These are phyloP conservation scores for Aspergillus japonicus DNA, from an alignment of 2,329 filamentous ascomycete species.

Conservation along the genomic window DNA sequence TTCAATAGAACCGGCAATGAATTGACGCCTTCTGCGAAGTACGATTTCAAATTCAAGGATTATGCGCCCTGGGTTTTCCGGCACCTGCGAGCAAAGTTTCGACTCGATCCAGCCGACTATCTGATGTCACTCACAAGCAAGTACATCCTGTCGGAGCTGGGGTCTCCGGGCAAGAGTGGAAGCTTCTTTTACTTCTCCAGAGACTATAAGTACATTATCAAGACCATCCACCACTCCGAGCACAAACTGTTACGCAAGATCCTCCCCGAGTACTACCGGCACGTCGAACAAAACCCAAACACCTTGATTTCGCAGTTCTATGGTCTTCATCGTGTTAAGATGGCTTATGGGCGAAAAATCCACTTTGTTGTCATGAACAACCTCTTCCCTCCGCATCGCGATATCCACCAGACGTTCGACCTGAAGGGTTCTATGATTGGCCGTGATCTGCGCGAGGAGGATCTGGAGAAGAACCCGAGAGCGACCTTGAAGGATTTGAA, in stretches of 20 bases:
- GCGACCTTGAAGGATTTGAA: slow-evolving; percentile 96
- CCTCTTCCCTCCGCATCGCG: slow-evolving; percentile 91
- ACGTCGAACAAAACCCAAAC: slow-evolving; percentile 91
- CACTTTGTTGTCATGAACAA: slow-evolving; percentile 99
- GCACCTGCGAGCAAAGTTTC: slow-evolving; percentile 81
- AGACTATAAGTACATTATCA: slow-evolving; percentile 99
- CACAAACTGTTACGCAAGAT: slow-evolving; percentile 51
- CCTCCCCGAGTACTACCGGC: slow-evolving; percentile 85
- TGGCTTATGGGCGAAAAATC: slow-evolving; percentile 96
- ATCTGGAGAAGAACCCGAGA: slow-evolving; percentile 81
- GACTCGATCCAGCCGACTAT: slow-evolving; percentile 93
- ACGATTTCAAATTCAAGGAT: slow-evolving; percentile 99
- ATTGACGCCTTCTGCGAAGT: slow-evolving; percentile 94
- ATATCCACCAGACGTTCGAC: slow-evolving; percentile 97
- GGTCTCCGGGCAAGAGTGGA: slow-evolving; percentile 95
- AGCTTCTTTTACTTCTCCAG: slow-evolving; percentile 99
- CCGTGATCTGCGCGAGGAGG: slow-evolving; percentile 84
- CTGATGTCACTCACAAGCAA: slow-evolving; percentile 97
- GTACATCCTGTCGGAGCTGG: slow-evolving; percentile 95
- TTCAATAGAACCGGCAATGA: slow-evolving; percentile 80
- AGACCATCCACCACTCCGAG: slow-evolving; percentile 95
- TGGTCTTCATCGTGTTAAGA: slow-evolving; percentile 94
- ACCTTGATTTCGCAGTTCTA: slow-evolving; percentile 98
- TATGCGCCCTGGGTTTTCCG: slow-evolving; percentile 99
- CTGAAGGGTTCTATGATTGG: slow-evolving; percentile 95